Evolutionary conservation across 495 filamentous ascomycete species (phyloP).

Genomic region (Patellaria atrata): DNA sequence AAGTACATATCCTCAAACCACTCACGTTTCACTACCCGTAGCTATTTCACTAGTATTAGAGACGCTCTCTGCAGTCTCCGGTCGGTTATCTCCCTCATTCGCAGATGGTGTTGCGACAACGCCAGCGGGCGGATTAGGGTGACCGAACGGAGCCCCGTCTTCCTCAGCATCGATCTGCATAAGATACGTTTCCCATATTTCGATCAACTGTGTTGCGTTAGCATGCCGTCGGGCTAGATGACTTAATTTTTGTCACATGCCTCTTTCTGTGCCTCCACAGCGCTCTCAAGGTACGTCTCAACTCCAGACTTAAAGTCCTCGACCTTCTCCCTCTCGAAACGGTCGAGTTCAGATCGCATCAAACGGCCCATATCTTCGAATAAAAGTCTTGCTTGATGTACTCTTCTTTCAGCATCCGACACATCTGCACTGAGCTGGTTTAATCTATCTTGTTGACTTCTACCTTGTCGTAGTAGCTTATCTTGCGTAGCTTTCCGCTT

Average conservation of each 20-base stretch:
- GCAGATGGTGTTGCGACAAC: slow-evolving; percentile 14
- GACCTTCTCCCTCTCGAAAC: slow-evolving; percentile 94
- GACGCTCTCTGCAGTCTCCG: not conserved
- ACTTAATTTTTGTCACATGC: slow-evolving; percentile 33
- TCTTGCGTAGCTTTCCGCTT: slow-evolving; percentile 79
- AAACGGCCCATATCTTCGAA: slow-evolving; percentile 97
- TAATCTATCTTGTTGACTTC: slow-evolving; percentile 86
- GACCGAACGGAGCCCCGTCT: slow-evolving; percentile 40
- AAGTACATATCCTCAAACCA: too few relatives aligned
- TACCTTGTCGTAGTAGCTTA: slow-evolving; percentile 81
- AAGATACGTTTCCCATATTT: slow-evolving; percentile 96
- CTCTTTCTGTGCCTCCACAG: slow-evolving; percentile 97
- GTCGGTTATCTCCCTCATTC: not conserved
- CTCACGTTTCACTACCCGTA: too few relatives aligned
- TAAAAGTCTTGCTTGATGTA: slow-evolving; percentile 75
- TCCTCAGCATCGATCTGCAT: slow-evolving; percentile 90
- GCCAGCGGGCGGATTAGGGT: slow-evolving; percentile 15
- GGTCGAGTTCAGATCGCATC: slow-evolving; percentile 79
- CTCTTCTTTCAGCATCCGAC: slow-evolving; percentile 76
- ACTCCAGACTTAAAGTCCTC: slow-evolving; percentile 98
- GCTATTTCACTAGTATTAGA: too few relatives aligned
- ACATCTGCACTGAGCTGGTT: slow-evolving; percentile 88
- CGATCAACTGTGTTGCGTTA: slow-evolving; percentile 60
- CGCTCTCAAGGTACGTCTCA: slow-evolving; percentile 91
- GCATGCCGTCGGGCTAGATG: slow-evolving; percentile 7